Evolutionary conservation across 2,329 filamentous ascomycete genomes (phyloP), one percentile per base, ranked within the genome.

Genomic region (Ophiognomonia clavigignenti-juglandacearum): DNA sequence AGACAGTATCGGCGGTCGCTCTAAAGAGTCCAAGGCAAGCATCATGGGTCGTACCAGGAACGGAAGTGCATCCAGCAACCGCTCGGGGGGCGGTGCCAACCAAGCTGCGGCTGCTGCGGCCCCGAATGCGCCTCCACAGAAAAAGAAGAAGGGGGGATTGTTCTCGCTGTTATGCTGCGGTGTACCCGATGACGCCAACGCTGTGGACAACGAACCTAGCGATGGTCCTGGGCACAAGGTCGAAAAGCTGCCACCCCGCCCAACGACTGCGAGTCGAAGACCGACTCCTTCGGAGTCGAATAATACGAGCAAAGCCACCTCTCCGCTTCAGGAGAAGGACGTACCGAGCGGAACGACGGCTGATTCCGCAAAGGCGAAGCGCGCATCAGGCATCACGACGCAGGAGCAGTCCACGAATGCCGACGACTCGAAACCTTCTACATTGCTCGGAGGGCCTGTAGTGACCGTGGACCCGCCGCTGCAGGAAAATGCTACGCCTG

Each of bases 1-100:
- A 62, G 81, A 80, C 58, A 85, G 79, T 61, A 79, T 82, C 57
- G 76, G 78, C 56, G 75, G 76, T 50, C 74, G 75, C 55, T 86
- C 84, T 40, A 85, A 80, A 64, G 80, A 79, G 56, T 83, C 80
- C 51, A 82, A 76, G 67, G 70, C 74, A 55, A 86, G 82, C 66
- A 80, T 83, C 57, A 67, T 80, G 46, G 81, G 75, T 53, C 72
- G 77, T 55, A 75, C 78, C 58, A 74, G 80, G 59, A 85, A 85
- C 67, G 80, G 80, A 57, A 88, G 83, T 66, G 75, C 79, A 52
- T 80, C 79, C 56, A 87, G 82, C 68, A 82, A 80, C 66, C 73
- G 75, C 60, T 78, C 77, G 53, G 73, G 72, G 59, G 70, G 70
- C 57, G 74, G 71, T 59, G 77, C 72, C 55, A 74, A 75, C 53